A percentile compares a stretch with the other conserved stretches of the same genome.
Conservation (phyloP, 1,284 basidiomycete species). For the Inonotus hispidus region DNA sequence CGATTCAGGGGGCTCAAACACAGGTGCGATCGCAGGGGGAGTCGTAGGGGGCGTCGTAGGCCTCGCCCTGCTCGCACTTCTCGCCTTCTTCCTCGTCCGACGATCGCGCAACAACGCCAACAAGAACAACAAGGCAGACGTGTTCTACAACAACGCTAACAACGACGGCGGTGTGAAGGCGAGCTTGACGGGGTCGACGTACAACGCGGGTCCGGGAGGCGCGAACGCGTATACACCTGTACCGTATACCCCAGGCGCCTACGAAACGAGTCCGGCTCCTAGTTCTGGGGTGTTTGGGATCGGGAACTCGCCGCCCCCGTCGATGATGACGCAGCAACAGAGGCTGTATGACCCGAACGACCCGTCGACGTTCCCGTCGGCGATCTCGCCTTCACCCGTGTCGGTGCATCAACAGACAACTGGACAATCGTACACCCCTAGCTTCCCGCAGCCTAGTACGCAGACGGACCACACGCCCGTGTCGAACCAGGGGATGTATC, state of each 20-base stretch:
- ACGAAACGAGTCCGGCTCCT: not conserved
- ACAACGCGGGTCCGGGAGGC: not conserved
- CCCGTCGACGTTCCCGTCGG: conserved; percentile 17
- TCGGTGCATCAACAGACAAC: conserved; percentile 3
- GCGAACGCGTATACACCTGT: not conserved
- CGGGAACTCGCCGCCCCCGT: not conserved
- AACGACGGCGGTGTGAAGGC: not conserved
- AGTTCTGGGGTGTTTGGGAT: not conserved
- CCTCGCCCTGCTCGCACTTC: conserved; percentile 28
- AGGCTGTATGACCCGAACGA: conserved; percentile 15
- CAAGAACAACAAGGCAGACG: not conserved
- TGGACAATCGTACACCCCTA: not conserved
- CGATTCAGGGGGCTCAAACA: conserved; percentile 22
- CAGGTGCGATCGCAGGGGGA: conserved; percentile 46
- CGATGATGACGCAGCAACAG: not conserved
- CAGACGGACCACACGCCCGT: not conserved
- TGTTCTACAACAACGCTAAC: too few relatives aligned
- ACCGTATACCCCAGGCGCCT: conserved; percentile 3
- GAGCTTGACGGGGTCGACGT: not conserved
- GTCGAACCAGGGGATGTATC: conserved; percentile 9
- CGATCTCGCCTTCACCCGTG: not conserved
- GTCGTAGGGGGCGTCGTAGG: conserved; percentile 40
- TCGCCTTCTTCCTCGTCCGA: conserved; percentile 25
- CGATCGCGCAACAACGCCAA: conserved; percentile 1
- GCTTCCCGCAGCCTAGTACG: not conserved